Percentiles rank a stretch among this genome's conserved stretches.
Evolutionary conservation across 306 rosid species (phyloP).

Genomic region (Calophaca sinica): DNA sequence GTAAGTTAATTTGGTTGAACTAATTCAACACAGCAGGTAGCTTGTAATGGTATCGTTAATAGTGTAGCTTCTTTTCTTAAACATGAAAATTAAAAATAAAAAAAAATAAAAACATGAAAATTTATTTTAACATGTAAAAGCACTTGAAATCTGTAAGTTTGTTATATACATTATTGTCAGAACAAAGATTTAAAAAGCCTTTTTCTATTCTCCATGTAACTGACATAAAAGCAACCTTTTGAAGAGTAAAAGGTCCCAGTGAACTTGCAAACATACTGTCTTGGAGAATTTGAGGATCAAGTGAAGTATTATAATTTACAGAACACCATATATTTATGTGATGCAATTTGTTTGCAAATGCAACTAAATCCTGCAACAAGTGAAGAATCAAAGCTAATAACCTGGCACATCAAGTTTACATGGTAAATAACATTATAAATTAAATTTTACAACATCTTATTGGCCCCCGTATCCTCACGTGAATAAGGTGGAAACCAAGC

Average conservation of each 20-base stretch:
- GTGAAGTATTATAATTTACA: neutral
- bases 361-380: neutral
- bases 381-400: neutral
- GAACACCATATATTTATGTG: neutral
- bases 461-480: neutral
- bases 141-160: neutral
- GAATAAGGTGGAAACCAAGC: neutral
- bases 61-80: neutral
- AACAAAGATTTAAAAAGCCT: neutral
- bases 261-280: neutral
- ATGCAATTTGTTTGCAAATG: constrained; percentile 1
- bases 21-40: constrained; percentile 3
- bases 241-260: neutral
- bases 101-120: neutral
- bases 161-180: neutral
- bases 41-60: neutral
- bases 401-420: neutral
- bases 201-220: neutral
- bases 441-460: too few relatives aligned
- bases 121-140: neutral
- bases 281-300: constrained; percentile 4
- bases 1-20: neutral
- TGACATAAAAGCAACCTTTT: neutral
- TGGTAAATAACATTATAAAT: neutral
- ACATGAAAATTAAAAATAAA: neutral